Evolutionary conservation across 129 eudicot species (phyloP), one percentile per base, ranked within the genome.

Genomic region (Saussurea involucrata): DNA sequence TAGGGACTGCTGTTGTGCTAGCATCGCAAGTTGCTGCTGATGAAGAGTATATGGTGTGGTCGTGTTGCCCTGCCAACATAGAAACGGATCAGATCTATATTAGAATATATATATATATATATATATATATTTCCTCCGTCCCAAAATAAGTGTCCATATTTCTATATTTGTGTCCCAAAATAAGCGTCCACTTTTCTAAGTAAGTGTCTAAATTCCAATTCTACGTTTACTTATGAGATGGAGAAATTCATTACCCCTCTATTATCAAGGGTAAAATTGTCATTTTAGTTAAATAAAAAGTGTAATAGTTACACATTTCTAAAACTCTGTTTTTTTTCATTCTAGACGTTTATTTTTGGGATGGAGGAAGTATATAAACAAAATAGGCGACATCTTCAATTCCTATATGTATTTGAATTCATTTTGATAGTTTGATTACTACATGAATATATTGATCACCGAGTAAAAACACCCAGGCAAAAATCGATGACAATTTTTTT

Each of bases 1-100:
- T 77, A 91, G 61, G 18, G 92, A 83, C 76, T 88, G 97, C 64
- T 95, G 97, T 40, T 91, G 97, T 88, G 96, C 89, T 29, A 86
- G 77, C 81, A 86, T 79, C 32, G 86, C 86, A 81, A 87, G 86
- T 72, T 82, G 87, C 42, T 82, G 85, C 75, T 82, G 89, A 72
- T 86, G 89, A 44, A 80, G 75, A 82, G 81, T 57, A 76, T 79
- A 83, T 46, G 87, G 86, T 15, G 89, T 67, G 46, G 81, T 78
- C 73, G 88, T 82, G 67, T 87, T 93, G 63, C 90, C 75, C 96
- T 92, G 94, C 87, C 78, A 71, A 57, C 28, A 66, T 60, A 69
- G 18, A 78, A 68, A 64, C 21, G 21, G n/a, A 66, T 44, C 24
- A 65, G 17, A 73, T 58, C 6, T 61, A 20, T 6, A 8, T 60